Evolutionary conservation across 2,329 filamentous ascomycete genomes (phyloP).

Genomic region (Mycocentrospora acerina): DNA sequence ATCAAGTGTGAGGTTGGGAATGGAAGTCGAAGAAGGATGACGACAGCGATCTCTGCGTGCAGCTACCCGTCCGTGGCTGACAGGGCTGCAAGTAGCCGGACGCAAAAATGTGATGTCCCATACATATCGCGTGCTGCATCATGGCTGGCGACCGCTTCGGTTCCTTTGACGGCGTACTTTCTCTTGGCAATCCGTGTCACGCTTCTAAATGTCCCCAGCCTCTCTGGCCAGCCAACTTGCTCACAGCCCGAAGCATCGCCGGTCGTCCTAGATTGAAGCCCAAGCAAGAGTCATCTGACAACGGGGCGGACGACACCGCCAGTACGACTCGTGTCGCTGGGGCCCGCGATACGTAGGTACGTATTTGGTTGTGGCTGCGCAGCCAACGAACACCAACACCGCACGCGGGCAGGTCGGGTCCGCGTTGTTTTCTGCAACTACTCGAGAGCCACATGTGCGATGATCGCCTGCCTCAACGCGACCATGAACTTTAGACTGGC

Average conservation of each 20-base stretch:
- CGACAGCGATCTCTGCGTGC: slow-evolving; percentile 12
- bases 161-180: background rate
- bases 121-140: slow-evolving; percentile 27
- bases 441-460: slow-evolving; percentile 24
- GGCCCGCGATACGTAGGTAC: background rate
- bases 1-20: slow-evolving; percentile 7
- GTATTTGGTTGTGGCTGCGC: slow-evolving; percentile 8
- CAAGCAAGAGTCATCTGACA: slow-evolving; percentile 18
- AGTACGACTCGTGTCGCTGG: no score
- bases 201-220: no score
- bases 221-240: slow-evolving; percentile 17
- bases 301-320: slow-evolving; percentile 5
- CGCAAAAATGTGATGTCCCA: slow-evolving; percentile 21
- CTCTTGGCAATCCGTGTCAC: slow-evolving; percentile 8
- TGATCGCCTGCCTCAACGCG: slow-evolving; percentile 17
- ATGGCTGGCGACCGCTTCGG: slow-evolving; percentile 6
- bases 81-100: slow-evolving; percentile 24
- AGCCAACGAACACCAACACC: slow-evolving; percentile 21
- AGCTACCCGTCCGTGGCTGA: slow-evolving; percentile 4
- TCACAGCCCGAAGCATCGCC: slow-evolving; percentile 15
- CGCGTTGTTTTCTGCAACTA: slow-evolving; percentile 19
- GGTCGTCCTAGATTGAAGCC: slow-evolving; percentile 15
- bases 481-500: no score
- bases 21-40: slow-evolving; percentile 9
- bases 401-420: slow-evolving; percentile 28